phyloP scores from a whole-genome alignment of 2,329 filamentous ascomycete species.

The Domatiomyces globalis region DNA sequence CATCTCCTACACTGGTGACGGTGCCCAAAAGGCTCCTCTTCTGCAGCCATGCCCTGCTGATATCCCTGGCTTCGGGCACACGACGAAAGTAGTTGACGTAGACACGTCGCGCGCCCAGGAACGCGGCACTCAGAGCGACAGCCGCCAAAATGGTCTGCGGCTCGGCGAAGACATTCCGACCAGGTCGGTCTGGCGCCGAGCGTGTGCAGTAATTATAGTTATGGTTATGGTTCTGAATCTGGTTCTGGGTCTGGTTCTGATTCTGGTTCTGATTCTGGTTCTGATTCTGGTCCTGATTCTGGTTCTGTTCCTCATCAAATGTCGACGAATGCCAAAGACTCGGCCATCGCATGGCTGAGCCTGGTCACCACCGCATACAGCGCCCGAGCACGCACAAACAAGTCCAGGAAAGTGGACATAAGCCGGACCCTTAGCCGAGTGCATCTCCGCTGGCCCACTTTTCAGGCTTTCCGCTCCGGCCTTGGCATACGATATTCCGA shows the following conservation, averaged over 20 bases:
- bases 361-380: neutral
- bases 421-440: too few relatives aligned
- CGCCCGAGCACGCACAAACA: too few relatives aligned
- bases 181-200: neutral
- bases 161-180: constrained; percentile 16
- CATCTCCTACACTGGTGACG: constrained; percentile 91
- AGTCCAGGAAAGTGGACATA: too few relatives aligned
- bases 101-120: constrained; percentile 12
- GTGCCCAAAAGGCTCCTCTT: constrained; percentile 66
- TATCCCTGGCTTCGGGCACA: constrained; percentile 61
- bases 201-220: constrained; percentile 1
- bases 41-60: constrained; percentile 56
- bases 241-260: too few relatives aligned
- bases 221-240: constrained; percentile 1
- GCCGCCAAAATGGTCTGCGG: constrained; percentile 20
- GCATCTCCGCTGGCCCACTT: too few relatives aligned
- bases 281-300: constrained; percentile 3
- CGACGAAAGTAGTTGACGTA: constrained; percentile 54
- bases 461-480: too few relatives aligned
- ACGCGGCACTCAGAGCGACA: constrained; percentile 17
- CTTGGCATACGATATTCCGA: too few relatives aligned
- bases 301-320: constrained; percentile 9
- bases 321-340: constrained; percentile 15
- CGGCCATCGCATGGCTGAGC: constrained; percentile 16
- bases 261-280: neutral